phyloP scores from a whole-genome alignment of 257 asterid species.

The Solanum arcanum region DNA sequence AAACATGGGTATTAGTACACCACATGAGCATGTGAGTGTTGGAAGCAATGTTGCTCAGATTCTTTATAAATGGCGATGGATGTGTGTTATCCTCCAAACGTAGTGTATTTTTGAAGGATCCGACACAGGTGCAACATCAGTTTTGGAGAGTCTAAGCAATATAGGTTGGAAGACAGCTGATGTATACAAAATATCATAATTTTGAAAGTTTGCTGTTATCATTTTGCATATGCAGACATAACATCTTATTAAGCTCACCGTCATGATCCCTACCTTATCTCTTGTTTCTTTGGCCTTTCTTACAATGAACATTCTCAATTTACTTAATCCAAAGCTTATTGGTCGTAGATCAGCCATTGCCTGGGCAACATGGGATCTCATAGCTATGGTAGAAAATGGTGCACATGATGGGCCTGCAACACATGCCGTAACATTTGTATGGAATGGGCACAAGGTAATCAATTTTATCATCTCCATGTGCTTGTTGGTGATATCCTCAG shows the following conservation, averaged over 20 bases:
- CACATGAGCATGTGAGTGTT: neutral
- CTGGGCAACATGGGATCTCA: constrained; percentile 99
- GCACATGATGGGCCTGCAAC: constrained; percentile 81
- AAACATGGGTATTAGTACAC: neutral
- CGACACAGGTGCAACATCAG: neutral
- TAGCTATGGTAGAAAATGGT: constrained; percentile 83
- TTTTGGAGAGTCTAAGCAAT: neutral
- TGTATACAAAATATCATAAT: neutral
- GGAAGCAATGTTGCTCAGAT: neutral
- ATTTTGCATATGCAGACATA: neutral
- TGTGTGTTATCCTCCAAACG: neutral
- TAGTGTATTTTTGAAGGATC: neutral
- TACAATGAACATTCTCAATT: neutral
- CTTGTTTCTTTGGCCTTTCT: neutral
- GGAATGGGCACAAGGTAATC: constrained; percentile 86
- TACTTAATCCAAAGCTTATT: neutral
- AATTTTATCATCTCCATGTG: neutral
- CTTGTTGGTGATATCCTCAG: neutral
- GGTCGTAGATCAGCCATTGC: constrained; percentile 88
- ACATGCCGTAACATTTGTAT: constrained; percentile 81
- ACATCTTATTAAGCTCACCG: neutral
- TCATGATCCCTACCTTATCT: neutral
- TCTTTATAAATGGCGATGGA: neutral
- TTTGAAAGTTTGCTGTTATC: neutral
- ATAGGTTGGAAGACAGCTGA: neutral